A percentile compares a stretch with the other conserved stretches of the same genome.
Conservation (phyloP, 345 rosid genomes). For the Theobroma cacao region DNA sequence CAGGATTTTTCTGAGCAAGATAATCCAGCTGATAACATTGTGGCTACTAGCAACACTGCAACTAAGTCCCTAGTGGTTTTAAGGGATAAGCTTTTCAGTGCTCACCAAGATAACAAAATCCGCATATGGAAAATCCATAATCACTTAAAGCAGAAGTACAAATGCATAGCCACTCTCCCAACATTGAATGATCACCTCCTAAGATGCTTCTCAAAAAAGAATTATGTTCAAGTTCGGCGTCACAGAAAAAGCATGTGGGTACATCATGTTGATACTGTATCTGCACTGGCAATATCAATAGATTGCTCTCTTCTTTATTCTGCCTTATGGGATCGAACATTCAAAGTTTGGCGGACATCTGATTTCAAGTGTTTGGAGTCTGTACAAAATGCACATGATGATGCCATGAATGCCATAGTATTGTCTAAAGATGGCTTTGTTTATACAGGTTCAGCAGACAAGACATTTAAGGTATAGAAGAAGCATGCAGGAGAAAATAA, state of each 20-base stretch:
- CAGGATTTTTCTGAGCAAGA: constrained; percentile 16
- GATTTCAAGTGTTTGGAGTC: constrained; percentile 68
- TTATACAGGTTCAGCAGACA: constrained; percentile 78
- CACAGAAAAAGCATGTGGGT: constrained; percentile 81
- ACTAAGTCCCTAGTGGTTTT: constrained; percentile 54
- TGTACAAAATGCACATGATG: constrained; percentile 57
- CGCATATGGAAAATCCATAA: constrained; percentile 58
- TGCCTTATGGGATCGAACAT: constrained; percentile 74
- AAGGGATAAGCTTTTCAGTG: constrained; percentile 52
- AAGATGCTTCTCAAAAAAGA: constrained; percentile 38
- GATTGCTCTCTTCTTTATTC: constrained; percentile 60
- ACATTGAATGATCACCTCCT: constrained; percentile 52
- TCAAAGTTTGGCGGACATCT: constrained; percentile 67
- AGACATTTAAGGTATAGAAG: constrained; percentile 63
- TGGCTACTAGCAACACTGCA: constrained; percentile 36
- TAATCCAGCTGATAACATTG: constrained; percentile 8
- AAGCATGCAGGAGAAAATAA: constrained; percentile 26
- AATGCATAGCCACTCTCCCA: constrained; percentile 59
- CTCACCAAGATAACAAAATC: constrained; percentile 77
- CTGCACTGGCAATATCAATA: constrained; percentile 47
- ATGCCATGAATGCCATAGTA: constrained; percentile 62
- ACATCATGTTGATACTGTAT: constrained; percentile 70
- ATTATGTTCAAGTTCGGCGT: constrained; percentile 63
- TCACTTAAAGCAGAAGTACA: constrained; percentile 20
- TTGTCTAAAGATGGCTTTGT: constrained; percentile 52